Conservation (phyloP, 2,329 filamentous ascomycete species). For the Monosporascus sp. region DNA sequence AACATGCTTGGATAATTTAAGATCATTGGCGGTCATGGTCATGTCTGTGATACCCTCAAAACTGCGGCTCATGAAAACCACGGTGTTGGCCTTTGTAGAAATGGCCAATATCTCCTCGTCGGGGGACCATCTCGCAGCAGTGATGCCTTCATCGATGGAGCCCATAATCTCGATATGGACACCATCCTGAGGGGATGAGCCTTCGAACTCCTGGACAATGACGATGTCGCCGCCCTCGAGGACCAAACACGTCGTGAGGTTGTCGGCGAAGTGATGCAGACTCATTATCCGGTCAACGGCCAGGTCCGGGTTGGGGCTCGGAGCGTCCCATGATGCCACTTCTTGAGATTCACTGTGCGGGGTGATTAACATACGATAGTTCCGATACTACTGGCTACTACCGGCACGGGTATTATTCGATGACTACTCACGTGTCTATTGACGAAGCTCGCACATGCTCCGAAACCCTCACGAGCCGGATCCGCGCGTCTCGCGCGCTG, state of each 20-base stretch:
- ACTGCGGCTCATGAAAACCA: conserved; percentile 87
- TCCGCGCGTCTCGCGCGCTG: conserved; percentile 58
- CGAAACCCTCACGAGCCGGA: conserved; percentile 61
- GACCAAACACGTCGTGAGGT: conserved; percentile 70
- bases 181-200: conserved; percentile 43
- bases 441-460: conserved; percentile 34
- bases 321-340: conserved; percentile 86
- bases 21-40: conserved; percentile 66
- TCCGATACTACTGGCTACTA: not conserved
- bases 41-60: conserved; percentile 81
- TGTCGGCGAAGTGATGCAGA: conserved; percentile 82
- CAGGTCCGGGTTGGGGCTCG: conserved; percentile 71
- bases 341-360: conserved; percentile 30
- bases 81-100: conserved; percentile 69
- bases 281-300: conserved; percentile 68
- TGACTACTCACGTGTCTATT: conserved; percentile 33
- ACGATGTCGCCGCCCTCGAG: conserved; percentile 89
- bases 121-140: conserved; percentile 85
- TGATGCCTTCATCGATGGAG: conserved; percentile 87
- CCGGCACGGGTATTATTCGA: not conserved
- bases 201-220: conserved; percentile 66
- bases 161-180: conserved; percentile 92
- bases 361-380: conserved; percentile 16
- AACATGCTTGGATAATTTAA: conserved; percentile 86
- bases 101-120: conserved; percentile 89